A percentile compares a stretch with the other conserved stretches of the same genome.
Evolutionary conservation across 2,329 filamentous ascomycete genomes (phyloP).

Genomic region (Ceratocystis cacaofunesta): DNA sequence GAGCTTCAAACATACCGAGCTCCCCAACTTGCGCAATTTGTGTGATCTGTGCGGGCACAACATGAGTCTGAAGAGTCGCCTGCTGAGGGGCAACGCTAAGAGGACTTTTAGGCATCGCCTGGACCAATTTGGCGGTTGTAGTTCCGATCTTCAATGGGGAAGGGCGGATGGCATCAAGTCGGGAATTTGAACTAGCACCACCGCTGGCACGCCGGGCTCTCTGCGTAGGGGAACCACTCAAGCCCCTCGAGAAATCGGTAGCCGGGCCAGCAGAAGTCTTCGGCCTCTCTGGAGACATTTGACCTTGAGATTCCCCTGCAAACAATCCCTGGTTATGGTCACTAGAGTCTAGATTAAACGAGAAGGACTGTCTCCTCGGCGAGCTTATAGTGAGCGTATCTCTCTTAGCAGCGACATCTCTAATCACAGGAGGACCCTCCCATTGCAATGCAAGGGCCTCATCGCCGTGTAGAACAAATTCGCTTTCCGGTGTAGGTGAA

Average conservation of each 20-base stretch:
- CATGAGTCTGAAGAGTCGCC: slow-evolving; percentile 6
- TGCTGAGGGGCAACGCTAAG: slow-evolving; percentile 7
- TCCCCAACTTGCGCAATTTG: background rate
- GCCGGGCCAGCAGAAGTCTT: slow-evolving; percentile 12
- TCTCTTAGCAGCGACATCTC: slow-evolving; percentile 34
- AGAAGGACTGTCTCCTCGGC: slow-evolving; percentile 33
- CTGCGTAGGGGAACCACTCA: background rate
- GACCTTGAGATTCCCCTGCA: background rate
- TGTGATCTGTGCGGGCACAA: background rate
- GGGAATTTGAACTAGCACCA: background rate
- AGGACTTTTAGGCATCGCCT: slow-evolving; percentile 12
- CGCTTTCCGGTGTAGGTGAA: slow-evolving; percentile 12
- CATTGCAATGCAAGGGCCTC: slow-evolving; percentile 22
- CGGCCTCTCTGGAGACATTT: slow-evolving; percentile 9
- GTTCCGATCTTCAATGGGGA: slow-evolving; percentile 7
- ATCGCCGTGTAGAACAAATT: slow-evolving; percentile 23
- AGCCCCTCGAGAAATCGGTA: background rate
- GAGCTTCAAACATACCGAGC: background rate
- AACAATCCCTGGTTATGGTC: background rate
- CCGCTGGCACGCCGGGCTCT: background rate
- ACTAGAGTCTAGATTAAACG: slow-evolving; percentile 28
- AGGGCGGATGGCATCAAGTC: slow-evolving; percentile 12
- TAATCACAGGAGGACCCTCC: slow-evolving; percentile 30
- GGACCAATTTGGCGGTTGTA: background rate
- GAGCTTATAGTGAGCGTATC: slow-evolving; percentile 35